Evolutionary conservation across 257 asterid genomes (phyloP), one percentile per base, ranked within the genome.

Genomic region (Fraxinus pennsylvanica): DNA sequence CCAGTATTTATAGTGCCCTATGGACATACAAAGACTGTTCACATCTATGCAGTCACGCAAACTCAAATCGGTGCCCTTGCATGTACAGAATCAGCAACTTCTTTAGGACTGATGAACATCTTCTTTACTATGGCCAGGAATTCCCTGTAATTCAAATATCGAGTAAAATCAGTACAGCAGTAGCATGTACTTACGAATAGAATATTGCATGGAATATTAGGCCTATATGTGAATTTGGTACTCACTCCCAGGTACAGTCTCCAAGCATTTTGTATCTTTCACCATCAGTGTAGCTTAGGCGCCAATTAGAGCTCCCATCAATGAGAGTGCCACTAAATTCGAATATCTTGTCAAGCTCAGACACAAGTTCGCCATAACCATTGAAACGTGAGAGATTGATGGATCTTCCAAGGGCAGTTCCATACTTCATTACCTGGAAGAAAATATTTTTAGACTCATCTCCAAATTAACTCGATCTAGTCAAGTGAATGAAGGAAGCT

Each of bases 321-420:
- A 63, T 4, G 35, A 76, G 63, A 0, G 63, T 1, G 27, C 79
- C 73, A 5, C 43, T 14, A 13, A 76, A 65, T 4, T 39, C 74
- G 0, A 76, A 76, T 72, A 66, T 66, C 74, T 67, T 67, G 45
- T 76, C 79, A 13, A 76, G 79, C 73, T 76, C 41, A 65, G 19
- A 14, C 27, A 67, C 15, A 33, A 76, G 80, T 45, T 76, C 80
- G 1, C 12, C 33, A 17, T 76, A 43, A 14, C 80, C 67, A 17
- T 45, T 45, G 50, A 76, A 41, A 68, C 33, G 80, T 4, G 80
- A 30, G n/a, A 76, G 65, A 22, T 41, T n/a, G 3, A 76, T 17
- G n/a, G 79, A 76, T 43, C 80, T 76, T 45, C 80, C 80, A 13
- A 76, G 67, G 35, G 74, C 80, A 41, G 74, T 41, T 66, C 80